These are phyloP conservation scores for Fonsecaea multimorphosa DNA, from an alignment of 2,329 filamentous ascomycete species.

Conservation along the genomic window DNA sequence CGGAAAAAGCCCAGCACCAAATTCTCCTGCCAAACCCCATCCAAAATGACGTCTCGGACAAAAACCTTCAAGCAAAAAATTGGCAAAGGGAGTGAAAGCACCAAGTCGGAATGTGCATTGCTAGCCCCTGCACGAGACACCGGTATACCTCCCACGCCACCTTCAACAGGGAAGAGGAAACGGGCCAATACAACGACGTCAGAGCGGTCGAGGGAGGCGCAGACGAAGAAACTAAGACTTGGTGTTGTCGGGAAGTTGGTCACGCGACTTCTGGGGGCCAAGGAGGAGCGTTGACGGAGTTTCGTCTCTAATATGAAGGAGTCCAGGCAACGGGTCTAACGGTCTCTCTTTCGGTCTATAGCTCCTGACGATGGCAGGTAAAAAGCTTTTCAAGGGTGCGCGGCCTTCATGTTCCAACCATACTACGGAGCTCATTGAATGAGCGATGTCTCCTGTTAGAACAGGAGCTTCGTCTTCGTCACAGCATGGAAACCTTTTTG, in stretches of 20 bases:
- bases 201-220: neutral
- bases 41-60: neutral
- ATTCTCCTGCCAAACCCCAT: neutral
- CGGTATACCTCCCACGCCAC: neutral
- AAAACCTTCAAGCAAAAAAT: neutral
- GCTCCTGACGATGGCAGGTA: no score
- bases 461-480: no score
- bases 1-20: slow-evolving; percentile 11
- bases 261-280: neutral
- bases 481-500: neutral
- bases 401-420: no score
- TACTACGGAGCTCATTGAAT: no score
- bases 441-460: no score
- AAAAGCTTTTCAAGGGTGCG: no score
- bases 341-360: no score
- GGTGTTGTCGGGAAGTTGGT: slow-evolving; percentile 14
- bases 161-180: slow-evolving; percentile 1
- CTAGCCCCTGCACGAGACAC: neutral
- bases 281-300: neutral
- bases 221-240: slow-evolving; percentile 7
- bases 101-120: neutral
- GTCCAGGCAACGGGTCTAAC: no score
- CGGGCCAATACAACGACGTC: slow-evolving; percentile 7
- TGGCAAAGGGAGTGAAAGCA: neutral
- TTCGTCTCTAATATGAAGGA: neutral